Evolutionary conservation across 2,329 filamentous ascomycete species (phyloP).

Genomic region (Exophiala alcalophila): DNA sequence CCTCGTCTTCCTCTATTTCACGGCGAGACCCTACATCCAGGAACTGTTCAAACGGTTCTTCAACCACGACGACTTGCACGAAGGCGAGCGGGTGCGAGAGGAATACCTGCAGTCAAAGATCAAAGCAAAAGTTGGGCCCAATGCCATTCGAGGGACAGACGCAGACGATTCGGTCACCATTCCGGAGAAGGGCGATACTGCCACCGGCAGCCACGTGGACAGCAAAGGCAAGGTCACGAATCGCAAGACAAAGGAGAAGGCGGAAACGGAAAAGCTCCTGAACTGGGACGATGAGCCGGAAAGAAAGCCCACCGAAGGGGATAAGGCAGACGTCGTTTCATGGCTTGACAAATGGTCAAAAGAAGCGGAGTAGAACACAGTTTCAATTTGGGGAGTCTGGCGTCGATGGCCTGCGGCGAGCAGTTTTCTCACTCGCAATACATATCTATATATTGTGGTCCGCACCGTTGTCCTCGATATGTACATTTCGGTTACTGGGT

Average conservation of each 20-base stretch:
- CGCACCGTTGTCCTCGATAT: too few species aligned
- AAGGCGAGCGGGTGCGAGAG: constrained; percentile 18
- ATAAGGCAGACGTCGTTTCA: constrained; percentile 25
- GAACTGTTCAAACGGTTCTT: constrained; percentile 24
- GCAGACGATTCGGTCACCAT: constrained; percentile 13
- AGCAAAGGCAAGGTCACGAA: constrained; percentile 22
- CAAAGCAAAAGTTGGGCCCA: constrained; percentile 27
- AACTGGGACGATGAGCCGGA: constrained; percentile 31
- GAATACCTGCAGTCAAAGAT: constrained; percentile 20
- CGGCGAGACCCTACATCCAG: constrained; percentile 27
- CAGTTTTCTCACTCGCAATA: too few species aligned
- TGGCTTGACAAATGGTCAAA: constrained; percentile 31
- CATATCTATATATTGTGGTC: too few species aligned
- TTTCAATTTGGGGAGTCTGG: too few species aligned
- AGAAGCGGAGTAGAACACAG: too few species aligned
- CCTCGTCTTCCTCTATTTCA: constrained; percentile 27
- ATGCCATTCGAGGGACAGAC: constrained; percentile 26
- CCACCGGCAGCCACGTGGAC: constrained; percentile 16
- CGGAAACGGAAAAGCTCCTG: constrained; percentile 26
- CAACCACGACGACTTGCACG: constrained; percentile 14
- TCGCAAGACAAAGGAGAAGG: constrained; percentile 29
- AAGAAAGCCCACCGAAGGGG: constrained; percentile 18
- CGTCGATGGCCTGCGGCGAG: too few species aligned
- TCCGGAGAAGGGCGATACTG: constrained; percentile 12
- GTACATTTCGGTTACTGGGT: too few species aligned